Conservation (phyloP, 2,329 filamentous ascomycete genomes). For the Tolypocladium amazonense region DNA sequence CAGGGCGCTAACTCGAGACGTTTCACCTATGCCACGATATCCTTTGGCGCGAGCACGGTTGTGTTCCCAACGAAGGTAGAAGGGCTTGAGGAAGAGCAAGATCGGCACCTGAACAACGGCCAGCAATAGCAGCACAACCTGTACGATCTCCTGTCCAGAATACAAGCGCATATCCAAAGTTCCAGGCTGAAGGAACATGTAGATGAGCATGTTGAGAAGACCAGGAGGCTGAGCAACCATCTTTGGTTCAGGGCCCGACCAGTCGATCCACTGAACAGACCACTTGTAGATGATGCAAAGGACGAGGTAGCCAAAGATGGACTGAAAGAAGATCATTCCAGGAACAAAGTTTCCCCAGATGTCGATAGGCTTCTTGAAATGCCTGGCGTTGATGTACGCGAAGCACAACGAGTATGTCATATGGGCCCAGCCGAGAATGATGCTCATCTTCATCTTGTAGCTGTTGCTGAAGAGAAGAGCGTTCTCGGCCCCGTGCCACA, state of each 20-base stretch:
- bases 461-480: slow-evolving; percentile 93
- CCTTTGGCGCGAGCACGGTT: slow-evolving; percentile 79
- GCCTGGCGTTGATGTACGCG: slow-evolving; percentile 82
- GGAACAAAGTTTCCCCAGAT: slow-evolving; percentile 97
- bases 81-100: slow-evolving; percentile 87
- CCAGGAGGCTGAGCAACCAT: slow-evolving; percentile 59
- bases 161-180: slow-evolving; percentile 66
- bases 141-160: slow-evolving; percentile 62
- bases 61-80: slow-evolving; percentile 89
- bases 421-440: slow-evolving; percentile 91
- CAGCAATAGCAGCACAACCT: slow-evolving; percentile 68
- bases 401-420: slow-evolving; percentile 98
- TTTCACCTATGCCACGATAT: slow-evolving; percentile 89
- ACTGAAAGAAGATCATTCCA: slow-evolving; percentile 99
- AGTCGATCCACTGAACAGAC: slow-evolving; percentile 70
- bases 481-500: slow-evolving; percentile 94
- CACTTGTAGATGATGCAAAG: slow-evolving; percentile 96
- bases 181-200: slow-evolving; percentile 94
- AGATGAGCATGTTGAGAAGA: slow-evolving; percentile 96
- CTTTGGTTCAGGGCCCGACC: slow-evolving; percentile 12
- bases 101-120: slow-evolving; percentile 83
- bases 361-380: slow-evolving; percentile 91
- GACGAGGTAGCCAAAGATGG: slow-evolving; percentile 94
- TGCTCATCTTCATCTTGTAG: slow-evolving; percentile 99
- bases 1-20: slow-evolving; percentile 74